phyloP scores from a whole-genome alignment of 108 stramenopile species.

The Pelagomonas calceolata region DNA sequence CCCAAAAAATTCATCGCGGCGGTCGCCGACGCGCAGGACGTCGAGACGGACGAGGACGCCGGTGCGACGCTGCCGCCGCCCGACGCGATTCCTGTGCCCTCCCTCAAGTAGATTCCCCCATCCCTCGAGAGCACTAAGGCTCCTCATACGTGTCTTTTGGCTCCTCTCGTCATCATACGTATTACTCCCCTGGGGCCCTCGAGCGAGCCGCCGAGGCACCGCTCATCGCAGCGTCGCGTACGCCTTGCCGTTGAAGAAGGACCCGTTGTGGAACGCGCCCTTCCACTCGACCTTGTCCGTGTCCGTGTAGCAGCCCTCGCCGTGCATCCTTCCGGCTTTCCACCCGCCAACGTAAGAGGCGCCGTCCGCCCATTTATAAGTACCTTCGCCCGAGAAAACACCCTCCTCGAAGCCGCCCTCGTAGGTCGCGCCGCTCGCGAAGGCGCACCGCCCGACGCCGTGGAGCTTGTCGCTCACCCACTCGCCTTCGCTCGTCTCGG shows the following conservation, averaged over 20 bases:
- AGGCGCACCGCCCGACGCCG: conserved; percentile 5
- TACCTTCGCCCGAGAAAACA: conserved; percentile 1
- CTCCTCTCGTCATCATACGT: too few species aligned
- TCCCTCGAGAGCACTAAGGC: too few species aligned
- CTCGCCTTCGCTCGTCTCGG: conserved; percentile 9
- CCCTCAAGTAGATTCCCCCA: too few species aligned
- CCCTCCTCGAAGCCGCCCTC: conserved; percentile 1
- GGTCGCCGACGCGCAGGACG: background rate
- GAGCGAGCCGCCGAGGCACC: too few species aligned
- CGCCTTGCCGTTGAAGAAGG: conserved; percentile 3
- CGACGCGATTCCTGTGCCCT: background rate
- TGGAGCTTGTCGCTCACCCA: conserved; percentile 12
- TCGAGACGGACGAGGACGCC: background rate
- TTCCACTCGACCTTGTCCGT: conserved; percentile 6
- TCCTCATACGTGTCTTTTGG: too few species aligned
- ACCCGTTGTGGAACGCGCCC: conserved; percentile 12
- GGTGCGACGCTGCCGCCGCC: background rate
- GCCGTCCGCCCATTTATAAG: conserved; percentile 11
- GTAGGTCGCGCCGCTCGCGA: conserved; percentile 5
- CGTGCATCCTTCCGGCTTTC: conserved; percentile 12
- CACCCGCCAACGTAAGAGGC: conserved; percentile 8
- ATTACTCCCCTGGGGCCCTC: too few species aligned
- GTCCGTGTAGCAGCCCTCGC: conserved; percentile 11
- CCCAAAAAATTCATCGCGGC: background rate
- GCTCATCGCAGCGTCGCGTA: conserved; percentile 6